Percentiles rank a stretch among this genome's conserved stretches.
These are phyloP conservation scores for Trichoderma koningiopsis DNA, from an alignment of 2,329 filamentous ascomycete genomes.

Conservation along the genomic window DNA sequence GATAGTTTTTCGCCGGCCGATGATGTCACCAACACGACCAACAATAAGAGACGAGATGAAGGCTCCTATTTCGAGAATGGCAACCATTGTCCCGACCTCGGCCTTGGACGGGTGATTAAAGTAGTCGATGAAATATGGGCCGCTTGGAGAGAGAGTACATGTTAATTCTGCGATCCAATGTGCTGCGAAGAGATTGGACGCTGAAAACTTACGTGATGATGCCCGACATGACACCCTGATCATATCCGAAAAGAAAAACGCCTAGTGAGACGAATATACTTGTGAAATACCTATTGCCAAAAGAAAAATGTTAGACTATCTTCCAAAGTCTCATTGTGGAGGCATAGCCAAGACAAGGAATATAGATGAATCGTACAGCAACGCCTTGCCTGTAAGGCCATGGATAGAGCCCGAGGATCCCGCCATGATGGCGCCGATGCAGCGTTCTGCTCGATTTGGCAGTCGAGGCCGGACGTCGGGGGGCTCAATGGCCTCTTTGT, in stretches of 20 bases:
- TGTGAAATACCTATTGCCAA: slow-evolving; percentile 76
- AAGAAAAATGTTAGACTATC: slow-evolving; percentile 22
- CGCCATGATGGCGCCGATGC: slow-evolving; percentile 84
- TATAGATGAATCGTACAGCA: slow-evolving; percentile 65
- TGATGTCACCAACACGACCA: slow-evolving; percentile 85
- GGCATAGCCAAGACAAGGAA: neutral
- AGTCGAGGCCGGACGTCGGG: slow-evolving; percentile 66
- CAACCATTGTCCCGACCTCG: slow-evolving; percentile 94
- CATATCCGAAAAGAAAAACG: slow-evolving; percentile 87
- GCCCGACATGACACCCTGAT: slow-evolving; percentile 85
- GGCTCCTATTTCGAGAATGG: slow-evolving; percentile 91
- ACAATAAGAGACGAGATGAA: slow-evolving; percentile 86
- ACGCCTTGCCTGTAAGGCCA: slow-evolving; percentile 92
- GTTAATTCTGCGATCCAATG: slow-evolving; percentile 30
- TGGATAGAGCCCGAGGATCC: slow-evolving; percentile 75
- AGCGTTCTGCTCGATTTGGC: slow-evolving; percentile 67
- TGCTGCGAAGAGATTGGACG: neutral
- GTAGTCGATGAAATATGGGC: slow-evolving; percentile 85
- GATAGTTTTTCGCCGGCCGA: slow-evolving; percentile 87
- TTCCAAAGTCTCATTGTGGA: slow-evolving; percentile 19
- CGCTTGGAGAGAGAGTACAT: slow-evolving; percentile 55
- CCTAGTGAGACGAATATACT: slow-evolving; percentile 87
- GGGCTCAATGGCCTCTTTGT: slow-evolving; percentile 81
- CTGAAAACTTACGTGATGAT: slow-evolving; percentile 60
- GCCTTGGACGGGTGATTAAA: slow-evolving; percentile 86